These are phyloP conservation scores for Penicillium cosmopolitanum DNA, from an alignment of 495 filamentous ascomycete genomes.

Conservation along the genomic window DNA sequence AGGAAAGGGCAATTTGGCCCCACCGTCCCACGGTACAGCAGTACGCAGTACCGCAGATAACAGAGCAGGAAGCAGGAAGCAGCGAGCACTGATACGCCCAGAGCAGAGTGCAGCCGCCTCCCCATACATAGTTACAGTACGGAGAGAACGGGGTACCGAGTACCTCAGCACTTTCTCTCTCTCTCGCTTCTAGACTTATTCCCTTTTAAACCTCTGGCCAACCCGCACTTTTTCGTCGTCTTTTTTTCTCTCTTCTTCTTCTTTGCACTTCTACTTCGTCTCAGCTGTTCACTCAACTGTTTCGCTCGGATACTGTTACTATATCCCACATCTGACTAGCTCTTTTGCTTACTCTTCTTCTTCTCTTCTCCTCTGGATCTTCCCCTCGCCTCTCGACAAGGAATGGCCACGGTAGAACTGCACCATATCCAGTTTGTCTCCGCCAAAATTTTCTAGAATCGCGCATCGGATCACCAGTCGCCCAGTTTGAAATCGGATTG, in stretches of 20 bases:
- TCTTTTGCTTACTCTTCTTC: neutral
- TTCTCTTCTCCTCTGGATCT: neutral
- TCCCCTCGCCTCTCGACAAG: neutral
- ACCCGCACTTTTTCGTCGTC: slow-evolving; percentile 1
- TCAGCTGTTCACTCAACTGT: neutral
- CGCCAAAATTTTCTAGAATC: slow-evolving; percentile 4
- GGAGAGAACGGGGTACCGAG: neutral
- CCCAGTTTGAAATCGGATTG: neutral
- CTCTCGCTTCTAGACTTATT: neutral
- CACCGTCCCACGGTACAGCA: too few relatives aligned
- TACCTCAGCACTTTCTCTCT: neutral
- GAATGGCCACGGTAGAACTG: slow-evolving; percentile 6
- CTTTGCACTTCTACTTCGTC: neutral
- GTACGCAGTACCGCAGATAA: too few relatives aligned
- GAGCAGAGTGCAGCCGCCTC: too few relatives aligned
- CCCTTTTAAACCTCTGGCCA: slow-evolving; percentile 1
- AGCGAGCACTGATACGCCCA: too few relatives aligned
- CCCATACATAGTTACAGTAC: too few relatives aligned
- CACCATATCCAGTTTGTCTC: slow-evolving; percentile 2
- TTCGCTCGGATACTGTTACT: neutral
- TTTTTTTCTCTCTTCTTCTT: neutral
- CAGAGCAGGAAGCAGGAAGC: too few relatives aligned
- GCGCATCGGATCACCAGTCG: neutral
- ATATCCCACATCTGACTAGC: neutral
- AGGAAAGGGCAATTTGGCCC: too few relatives aligned